Evolutionary conservation across 2,329 filamentous ascomycete genomes (phyloP).

Genomic region (Epicoccum nigrum): DNA sequence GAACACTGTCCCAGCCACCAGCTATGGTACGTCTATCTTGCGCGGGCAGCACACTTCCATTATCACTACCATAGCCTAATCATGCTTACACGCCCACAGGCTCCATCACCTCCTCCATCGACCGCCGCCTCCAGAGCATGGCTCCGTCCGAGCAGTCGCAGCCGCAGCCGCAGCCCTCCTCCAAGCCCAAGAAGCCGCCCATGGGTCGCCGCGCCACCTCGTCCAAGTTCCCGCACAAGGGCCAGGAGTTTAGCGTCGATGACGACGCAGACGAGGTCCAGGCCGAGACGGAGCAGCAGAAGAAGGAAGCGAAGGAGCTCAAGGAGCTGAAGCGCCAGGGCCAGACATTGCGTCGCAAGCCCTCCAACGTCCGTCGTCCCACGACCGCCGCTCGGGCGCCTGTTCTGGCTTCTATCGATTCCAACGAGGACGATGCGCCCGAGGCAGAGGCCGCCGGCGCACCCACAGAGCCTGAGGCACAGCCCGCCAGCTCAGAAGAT

Average conservation of each 20-base stretch:
- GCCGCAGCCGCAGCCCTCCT: no score
- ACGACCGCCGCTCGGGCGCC: constrained; percentile 53
- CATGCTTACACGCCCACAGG: constrained; percentile 32
- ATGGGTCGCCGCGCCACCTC: constrained; percentile 78
- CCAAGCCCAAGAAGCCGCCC: constrained; percentile 70
- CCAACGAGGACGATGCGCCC: constrained; percentile 53
- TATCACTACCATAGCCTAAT: no score
- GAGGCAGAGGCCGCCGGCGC: constrained; percentile 43
- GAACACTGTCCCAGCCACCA: constrained; percentile 34
- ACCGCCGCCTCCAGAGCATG: constrained; percentile 35
- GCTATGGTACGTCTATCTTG: constrained; percentile 48
- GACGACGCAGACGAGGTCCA: constrained; percentile 80
- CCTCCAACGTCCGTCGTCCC: constrained; percentile 57
- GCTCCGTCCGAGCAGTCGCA: constrained; percentile 31
- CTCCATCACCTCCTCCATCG: constrained; percentile 44
- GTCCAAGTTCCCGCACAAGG: constrained; percentile 75
- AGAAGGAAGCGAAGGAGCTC: constrained; percentile 20
- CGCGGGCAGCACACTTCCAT: no score
- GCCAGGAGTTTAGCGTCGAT: constrained; percentile 88
- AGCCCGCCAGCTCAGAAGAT: constrained; percentile 42
- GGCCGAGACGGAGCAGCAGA: constrained; percentile 39
- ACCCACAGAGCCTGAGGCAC: constrained; percentile 30
- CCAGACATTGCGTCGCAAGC: constrained; percentile 55
- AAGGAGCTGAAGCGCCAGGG: constrained; percentile 27
- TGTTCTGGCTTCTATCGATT: constrained; percentile 56